Evolutionary conservation across 768 basidiomycete genomes (phyloP).

Genomic region (Chlorophyllum brunneum): DNA sequence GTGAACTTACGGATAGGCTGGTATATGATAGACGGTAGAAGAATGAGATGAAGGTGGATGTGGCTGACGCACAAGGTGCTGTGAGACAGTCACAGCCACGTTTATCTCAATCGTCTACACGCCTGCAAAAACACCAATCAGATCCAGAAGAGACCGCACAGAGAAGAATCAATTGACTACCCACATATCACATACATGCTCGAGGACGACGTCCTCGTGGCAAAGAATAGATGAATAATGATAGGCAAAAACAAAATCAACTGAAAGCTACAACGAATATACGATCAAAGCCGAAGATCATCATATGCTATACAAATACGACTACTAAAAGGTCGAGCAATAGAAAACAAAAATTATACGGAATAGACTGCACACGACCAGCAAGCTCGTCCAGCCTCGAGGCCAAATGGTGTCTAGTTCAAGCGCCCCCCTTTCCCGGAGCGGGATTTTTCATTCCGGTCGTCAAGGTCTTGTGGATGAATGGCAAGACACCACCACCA

Average conservation of each 20-base stretch:
- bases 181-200: conserved; percentile 3
- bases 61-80: conserved; percentile 5
- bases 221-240: conserved; percentile 6
- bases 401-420: conserved; percentile 12
- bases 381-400: not conserved
- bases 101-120: not conserved
- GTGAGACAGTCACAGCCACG: conserved; percentile 14
- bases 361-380: not conserved
- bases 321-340: not conserved
- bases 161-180: conserved; percentile 2
- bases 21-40: conserved; percentile 12
- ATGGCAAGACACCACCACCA: conserved; percentile 82
- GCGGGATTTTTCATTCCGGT: conserved; percentile 38
- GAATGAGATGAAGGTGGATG: conserved; percentile 9
- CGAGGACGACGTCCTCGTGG: not conserved
- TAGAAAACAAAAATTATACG: not conserved
- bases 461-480: conserved; percentile 84
- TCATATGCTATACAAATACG: conserved; percentile 2
- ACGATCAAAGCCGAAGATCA: not conserved
- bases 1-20: conserved; percentile 19
- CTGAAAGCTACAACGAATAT: conserved; percentile 3
- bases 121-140: not conserved
- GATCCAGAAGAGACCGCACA: not conserved
- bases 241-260: conserved; percentile 1
- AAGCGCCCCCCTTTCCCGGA: conserved; percentile 38